A percentile compares a stretch with the other conserved stretches of the same genome.
Evolutionary conservation across 2,329 filamentous ascomycete genomes (phyloP).

Genomic region (Pseudocercospora vitis): DNA sequence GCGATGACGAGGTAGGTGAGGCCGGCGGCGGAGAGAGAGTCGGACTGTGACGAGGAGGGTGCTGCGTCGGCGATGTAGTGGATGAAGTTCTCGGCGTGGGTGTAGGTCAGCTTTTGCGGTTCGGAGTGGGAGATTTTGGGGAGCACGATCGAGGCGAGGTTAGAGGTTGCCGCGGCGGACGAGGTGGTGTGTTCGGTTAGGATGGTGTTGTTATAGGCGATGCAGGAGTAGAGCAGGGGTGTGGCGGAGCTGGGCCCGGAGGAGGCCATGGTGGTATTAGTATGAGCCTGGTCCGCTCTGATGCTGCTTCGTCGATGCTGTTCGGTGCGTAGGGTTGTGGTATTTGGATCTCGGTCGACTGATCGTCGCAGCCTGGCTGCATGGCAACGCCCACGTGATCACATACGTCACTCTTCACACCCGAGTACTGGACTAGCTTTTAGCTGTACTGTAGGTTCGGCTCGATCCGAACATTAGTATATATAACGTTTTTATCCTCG

Average conservation of each 20-base stretch:
- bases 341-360: not conserved
- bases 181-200: slow-evolving; percentile 89
- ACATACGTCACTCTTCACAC: no score
- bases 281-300: not conserved
- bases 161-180: slow-evolving; percentile 77
- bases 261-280: slow-evolving; percentile 36
- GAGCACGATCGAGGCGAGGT: slow-evolving; percentile 87
- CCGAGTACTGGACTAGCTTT: no score
- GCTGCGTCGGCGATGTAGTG: slow-evolving; percentile 85
- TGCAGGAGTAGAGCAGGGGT: slow-evolving; percentile 64
- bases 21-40: slow-evolving; percentile 58
- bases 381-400: not conserved
- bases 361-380: not conserved
- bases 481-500: no score
- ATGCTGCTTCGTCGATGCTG: no score
- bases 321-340: not conserved
- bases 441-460: no score
- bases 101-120: slow-evolving; percentile 85
- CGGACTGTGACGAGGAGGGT: slow-evolving; percentile 30
- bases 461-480: no score
- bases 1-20: slow-evolving; percentile 91
- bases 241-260: slow-evolving; percentile 39
- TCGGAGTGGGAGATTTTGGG: slow-evolving; percentile 84
- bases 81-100: slow-evolving; percentile 83
- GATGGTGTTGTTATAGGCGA: slow-evolving; percentile 90